Base-by-base conservation (phyloP, 441 rosid genomes). In the Omphalea diandra region DNA sequence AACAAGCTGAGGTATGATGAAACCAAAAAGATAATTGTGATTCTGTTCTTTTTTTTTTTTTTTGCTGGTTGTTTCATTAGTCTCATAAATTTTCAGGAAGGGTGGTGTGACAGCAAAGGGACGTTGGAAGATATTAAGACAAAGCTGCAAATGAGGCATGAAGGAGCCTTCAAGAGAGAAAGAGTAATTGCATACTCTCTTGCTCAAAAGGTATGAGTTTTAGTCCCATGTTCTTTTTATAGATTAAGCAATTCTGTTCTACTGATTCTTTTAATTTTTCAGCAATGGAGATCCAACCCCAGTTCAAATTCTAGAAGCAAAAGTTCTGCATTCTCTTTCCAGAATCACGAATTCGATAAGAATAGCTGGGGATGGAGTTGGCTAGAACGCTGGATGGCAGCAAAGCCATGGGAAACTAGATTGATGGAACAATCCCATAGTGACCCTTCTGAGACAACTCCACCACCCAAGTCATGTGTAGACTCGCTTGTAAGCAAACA, bases 331-430 rank as follows among this genome's bases (percentile, higher is more conserved):
- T 76, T 83, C 7, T 56, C 81, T 52, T 77, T 80, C 29, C 83
- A 83, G 80, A 85, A 76, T 20, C 83, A 85, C 70, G 94, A 86
- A 74, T 83, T 91, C 69, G 93, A 89, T 70, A 90, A 82, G 83
- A 88, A 82, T 67, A 86, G 88, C 73, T 88, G 91, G 96, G 97
- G 97, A 70, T 94, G 98, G 99, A 90, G 94, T 75, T 94, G 98
- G 98, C 84, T 91, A 29, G 97, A 91, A 70, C 92, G 97, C 41
- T 94, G 97, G 97, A 92, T 92, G 97, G 97, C 96, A 2, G 94
- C 97, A 36, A 81, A 83, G 82, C 98, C 98, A 73, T 90, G 97
- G 96, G 99, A 92, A 77, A 84, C 91, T 7, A 81, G 97, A 71
- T 74, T 90, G 79, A 86, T 88, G 93, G 98, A 92, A 52, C 80